Evolutionary conservation across 2,329 filamentous ascomycete species (phyloP).

Genomic region (Zopfia rhizophila): DNA sequence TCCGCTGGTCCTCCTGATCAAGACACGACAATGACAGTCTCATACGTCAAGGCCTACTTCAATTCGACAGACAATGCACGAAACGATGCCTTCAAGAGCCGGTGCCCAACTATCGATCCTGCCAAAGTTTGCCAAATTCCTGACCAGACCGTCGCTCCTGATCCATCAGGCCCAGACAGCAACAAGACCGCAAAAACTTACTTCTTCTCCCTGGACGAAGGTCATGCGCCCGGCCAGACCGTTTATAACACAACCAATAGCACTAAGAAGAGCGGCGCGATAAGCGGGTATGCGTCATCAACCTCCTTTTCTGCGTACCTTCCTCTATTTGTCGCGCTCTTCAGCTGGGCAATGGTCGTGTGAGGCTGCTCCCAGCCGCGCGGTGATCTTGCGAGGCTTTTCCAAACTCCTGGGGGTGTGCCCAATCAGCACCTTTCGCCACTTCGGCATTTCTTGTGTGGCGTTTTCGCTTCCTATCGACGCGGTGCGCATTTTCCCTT

Average conservation of each 20-base stretch:
- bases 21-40: conserved; percentile 72
- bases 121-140: conserved; percentile 48
- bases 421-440: not conserved
- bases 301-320: conserved; percentile 31
- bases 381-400: too few relatives aligned
- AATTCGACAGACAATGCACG: conserved; percentile 67
- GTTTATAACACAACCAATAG: conserved; percentile 29
- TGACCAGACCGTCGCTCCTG: conserved; percentile 41
- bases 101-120: conserved; percentile 41
- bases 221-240: conserved; percentile 43
- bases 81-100: conserved; percentile 40
- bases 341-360: conserved; percentile 38
- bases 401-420: too few relatives aligned
- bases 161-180: conserved; percentile 31
- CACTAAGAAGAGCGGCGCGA: conserved; percentile 18
- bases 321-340: conserved; percentile 37
- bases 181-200: conserved; percentile 44
- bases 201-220: conserved; percentile 45
- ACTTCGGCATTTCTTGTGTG: conserved; percentile 1
- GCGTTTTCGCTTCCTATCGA: conserved; percentile 11
- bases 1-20: conserved; percentile 73
- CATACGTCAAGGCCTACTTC: conserved; percentile 82
- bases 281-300: conserved; percentile 25
- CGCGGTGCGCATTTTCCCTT: not conserved
- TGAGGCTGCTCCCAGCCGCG: too few relatives aligned